These are phyloP conservation scores for Annona squamosa DNA, from an alignment of 164 flowering plant genomes.

Conservation along the genomic window DNA sequence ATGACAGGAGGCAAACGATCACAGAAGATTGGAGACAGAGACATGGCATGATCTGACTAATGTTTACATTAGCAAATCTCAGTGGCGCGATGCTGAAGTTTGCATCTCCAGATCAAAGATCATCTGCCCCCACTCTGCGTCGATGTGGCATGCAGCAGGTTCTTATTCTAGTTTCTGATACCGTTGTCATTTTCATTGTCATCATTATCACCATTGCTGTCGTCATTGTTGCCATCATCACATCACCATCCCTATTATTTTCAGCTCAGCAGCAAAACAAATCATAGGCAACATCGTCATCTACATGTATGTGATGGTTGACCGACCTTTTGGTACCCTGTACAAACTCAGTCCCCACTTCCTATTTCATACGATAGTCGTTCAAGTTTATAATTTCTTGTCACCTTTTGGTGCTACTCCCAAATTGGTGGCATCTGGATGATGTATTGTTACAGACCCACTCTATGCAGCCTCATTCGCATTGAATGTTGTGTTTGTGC, in stretches of 20 bases:
- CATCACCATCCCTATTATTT: neutral
- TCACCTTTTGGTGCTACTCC: no score
- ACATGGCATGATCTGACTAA: conserved; percentile 91
- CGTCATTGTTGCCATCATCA: neutral
- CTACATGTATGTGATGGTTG: no score
- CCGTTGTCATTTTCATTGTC: neutral
- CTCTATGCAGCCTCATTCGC: no score
- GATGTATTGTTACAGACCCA: no score
- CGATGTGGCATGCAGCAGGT: conserved; percentile 77
- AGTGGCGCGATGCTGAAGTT: conserved; percentile 84
- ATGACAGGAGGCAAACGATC: conserved; percentile 36
- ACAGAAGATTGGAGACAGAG: conserved; percentile 65
- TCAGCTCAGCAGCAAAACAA: neutral
- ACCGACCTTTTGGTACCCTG: no score
- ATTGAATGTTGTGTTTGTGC: no score
- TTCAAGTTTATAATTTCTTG: no score
- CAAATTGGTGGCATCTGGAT: no score
- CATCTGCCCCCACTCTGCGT: conserved; percentile 61
- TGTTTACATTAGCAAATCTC: conserved; percentile 68
- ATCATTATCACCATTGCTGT: neutral
- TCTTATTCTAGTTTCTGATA: conserved; percentile 4
- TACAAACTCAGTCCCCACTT: no score
- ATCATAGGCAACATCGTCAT: no score
- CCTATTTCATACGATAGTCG: no score
- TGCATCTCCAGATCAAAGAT: conserved; percentile 69